Base-by-base conservation (phyloP, 1,284 basidiomycete genomes). In the Microbotryum violaceum region DNA sequence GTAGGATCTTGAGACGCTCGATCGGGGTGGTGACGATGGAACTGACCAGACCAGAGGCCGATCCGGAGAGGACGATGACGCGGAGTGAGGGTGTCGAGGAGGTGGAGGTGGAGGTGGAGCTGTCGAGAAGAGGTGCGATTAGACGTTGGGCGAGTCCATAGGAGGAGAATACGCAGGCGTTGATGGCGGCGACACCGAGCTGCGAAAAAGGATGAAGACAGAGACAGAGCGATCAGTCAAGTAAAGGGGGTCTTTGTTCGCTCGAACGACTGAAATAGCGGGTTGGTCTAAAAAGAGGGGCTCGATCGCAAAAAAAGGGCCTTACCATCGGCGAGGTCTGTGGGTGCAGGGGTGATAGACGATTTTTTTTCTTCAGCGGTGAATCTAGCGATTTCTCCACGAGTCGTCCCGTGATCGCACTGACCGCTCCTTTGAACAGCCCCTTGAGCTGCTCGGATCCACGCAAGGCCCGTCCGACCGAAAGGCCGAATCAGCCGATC, bases 1-100 rank as follows among this genome's bases (percentile, higher is more conserved):
- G 89, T 14, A 86, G 83, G 70, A 91, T 89, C 79, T 92, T 93
- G 76, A 92, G 80, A 1, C 91, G 79, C 70, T 93, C 90, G 16
- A 84, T 87, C 0, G 89, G 89, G 3, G 87, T 85, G 2, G 88
- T 87, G 53, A 79, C 86, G 72, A 74, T 89, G 88, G 89, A 84
- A 10, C 83, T 83, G 12, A 87, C 77, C 12, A 90, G 77, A 2
- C 90, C 89, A 68, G 84, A 87, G 2, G 85, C 86, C 16, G 84
- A 79, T 0, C 89, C 89, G 1, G 89, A 89, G 2, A 90, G 76
- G 0, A 81, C 79, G 50, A 92, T 83, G 73, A 91, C 87, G 1
- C 75, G 73, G 21, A 89, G 77, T 31, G 9, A 31, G 7, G 31
- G 31, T 0, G 83, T 82, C 0, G 87, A 85, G 20, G 77, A 74